These are phyloP conservation scores for Alternaria tenuissima DNA, from an alignment of 2,329 filamentous ascomycete genomes.

Conservation along the genomic window DNA sequence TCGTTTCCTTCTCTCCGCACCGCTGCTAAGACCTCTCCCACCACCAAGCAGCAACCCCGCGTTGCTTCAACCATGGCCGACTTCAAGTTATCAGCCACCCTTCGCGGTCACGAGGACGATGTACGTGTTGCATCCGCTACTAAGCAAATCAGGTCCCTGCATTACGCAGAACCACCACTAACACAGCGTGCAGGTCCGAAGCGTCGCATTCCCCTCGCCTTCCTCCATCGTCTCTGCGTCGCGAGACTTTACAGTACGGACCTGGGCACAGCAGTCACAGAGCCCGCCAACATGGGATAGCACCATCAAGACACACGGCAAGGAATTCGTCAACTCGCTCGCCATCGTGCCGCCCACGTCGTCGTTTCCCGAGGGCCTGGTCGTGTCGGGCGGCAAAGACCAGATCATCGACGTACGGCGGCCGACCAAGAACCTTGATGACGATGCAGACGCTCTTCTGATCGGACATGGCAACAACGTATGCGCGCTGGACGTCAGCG, in stretches of 20 bases:
- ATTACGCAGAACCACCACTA: background rate
- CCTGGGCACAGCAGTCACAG: conserved; percentile 76
- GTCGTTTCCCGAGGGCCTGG: conserved; percentile 77
- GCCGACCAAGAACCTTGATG: conserved; percentile 70
- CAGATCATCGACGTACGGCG: conserved; percentile 90
- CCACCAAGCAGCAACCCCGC: conserved; percentile 33
- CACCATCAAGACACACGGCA: conserved; percentile 79
- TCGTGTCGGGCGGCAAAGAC: conserved; percentile 89
- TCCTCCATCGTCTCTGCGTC: conserved; percentile 83
- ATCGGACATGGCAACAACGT: conserved; percentile 89
- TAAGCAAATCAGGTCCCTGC: no score
- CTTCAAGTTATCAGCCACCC: conserved; percentile 91
- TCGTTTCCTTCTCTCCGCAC: conserved; percentile 21
- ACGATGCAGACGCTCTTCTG: conserved; percentile 85
- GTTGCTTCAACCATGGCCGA: conserved; percentile 67
- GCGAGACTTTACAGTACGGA: conserved; percentile 86
- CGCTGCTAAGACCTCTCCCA: conserved; percentile 13
- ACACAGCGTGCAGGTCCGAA: conserved; percentile 73
- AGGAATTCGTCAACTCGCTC: conserved; percentile 87
- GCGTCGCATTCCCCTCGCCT: conserved; percentile 77
- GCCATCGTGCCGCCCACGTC: conserved; percentile 75
- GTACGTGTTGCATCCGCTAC: conserved; percentile 58
- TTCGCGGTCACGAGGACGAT: conserved; percentile 91
- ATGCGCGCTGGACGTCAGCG: conserved; percentile 82
- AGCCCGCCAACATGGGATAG: conserved; percentile 77